phyloP scores from a whole-genome alignment of 768 basidiomycete genomes.

The Hericium alpestre region DNA sequence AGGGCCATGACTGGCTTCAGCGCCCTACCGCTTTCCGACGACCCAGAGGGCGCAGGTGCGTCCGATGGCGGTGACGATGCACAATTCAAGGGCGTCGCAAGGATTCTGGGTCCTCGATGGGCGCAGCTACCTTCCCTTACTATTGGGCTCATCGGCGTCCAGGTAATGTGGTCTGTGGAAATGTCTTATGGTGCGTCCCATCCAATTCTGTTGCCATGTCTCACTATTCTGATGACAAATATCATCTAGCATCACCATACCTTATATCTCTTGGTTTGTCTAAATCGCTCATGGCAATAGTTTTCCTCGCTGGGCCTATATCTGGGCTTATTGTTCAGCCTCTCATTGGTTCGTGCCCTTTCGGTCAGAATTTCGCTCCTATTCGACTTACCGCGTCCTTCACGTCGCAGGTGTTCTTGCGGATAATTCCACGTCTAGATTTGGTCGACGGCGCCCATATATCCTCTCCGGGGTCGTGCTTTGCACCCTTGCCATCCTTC shows the following conservation, averaged over 20 bases:
- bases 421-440: slow-evolving; percentile 74
- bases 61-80: slow-evolving; percentile 20
- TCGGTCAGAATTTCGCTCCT: background rate
- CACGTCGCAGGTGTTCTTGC: slow-evolving; percentile 46
- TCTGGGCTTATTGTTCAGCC: slow-evolving; percentile 90
- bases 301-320: slow-evolving; percentile 86
- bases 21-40: slow-evolving; percentile 34
- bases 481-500: slow-evolving; percentile 60
- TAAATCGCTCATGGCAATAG: slow-evolving; percentile 79
- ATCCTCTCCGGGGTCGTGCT: slow-evolving; percentile 65
- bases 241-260: slow-evolving; percentile 63
- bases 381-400: background rate
- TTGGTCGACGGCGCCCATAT: slow-evolving; percentile 79
- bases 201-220: background rate
- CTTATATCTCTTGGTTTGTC: slow-evolving; percentile 79
- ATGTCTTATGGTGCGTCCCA: slow-evolving; percentile 67
- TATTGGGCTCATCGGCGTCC: slow-evolving; percentile 71
- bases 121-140: slow-evolving; percentile 60
- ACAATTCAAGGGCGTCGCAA: slow-evolving; percentile 42
- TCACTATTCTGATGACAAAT: background rate
- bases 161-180: slow-evolving; percentile 88
- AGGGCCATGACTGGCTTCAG: slow-evolving; percentile 41
- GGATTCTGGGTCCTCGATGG: slow-evolving; percentile 60
- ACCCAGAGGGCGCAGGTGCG: slow-evolving; percentile 22
- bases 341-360: slow-evolving; percentile 49